Base-by-base conservation (phyloP, 2,329 filamentous ascomycete species). In the Nothopassalora personata region DNA sequence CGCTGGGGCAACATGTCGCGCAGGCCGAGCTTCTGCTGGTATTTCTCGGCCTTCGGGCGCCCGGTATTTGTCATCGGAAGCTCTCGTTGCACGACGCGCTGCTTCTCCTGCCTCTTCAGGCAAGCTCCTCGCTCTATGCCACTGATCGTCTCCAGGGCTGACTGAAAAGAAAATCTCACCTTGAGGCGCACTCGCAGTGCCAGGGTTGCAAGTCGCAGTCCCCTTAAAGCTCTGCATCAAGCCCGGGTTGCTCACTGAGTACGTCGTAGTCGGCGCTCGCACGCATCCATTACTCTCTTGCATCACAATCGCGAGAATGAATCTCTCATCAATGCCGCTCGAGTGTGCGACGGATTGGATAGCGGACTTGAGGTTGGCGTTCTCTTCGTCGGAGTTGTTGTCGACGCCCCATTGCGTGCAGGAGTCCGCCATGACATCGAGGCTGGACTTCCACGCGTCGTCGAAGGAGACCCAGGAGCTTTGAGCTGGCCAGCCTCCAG, bases 271-370 rank as follows among this genome's bases (percentile, higher is more conserved):
- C 1, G 72, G 73, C 27, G 71, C 78, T 48, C 77, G 75, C 2
- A 79, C 76, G 61, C 77, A 80, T 54, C 78, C 79, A 55, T 75
- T 75, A 52, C 71, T 74, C 63, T 80, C 78, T 63, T 80, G 78
- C 69, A 80, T 73, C 43, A 79, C 68, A 55, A 77, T 71, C 33
- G 76, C 76, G 55, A 79, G 70, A 59, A 80, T 74, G 72, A 77
- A 77, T 53, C 74, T 71, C 27, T 70, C 61, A 54, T 75, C 72
- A 23, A 80, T 66, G 43, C 72, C 69, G 13, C 34, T 39, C 5
- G 72, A 70, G 6, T 65, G 56, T 46, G 73, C 69, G 28, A 74
- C 62, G 48, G 63, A 52, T 33, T 70, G 57, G 62, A 80, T 75
- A 36, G 73, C 74, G 34, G 68, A 66, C 59, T 75, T 74, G 59